Evolutionary conservation across 805 yeast species (phyloP).

Genomic region (Dipodascus albidus): DNA sequence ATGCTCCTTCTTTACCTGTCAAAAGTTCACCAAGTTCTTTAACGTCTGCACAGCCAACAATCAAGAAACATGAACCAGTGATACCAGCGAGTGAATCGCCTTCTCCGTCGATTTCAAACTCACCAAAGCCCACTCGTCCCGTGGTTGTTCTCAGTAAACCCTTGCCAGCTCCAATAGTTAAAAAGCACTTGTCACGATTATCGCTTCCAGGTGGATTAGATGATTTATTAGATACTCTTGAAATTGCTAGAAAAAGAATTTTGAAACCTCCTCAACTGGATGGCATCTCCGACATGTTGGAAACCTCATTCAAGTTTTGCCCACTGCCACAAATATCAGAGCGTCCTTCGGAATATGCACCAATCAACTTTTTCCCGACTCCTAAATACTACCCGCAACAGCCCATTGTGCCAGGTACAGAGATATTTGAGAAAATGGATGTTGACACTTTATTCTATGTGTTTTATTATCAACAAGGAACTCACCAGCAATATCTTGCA

Average conservation of each 20-base stretch:
- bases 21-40: conserved; percentile 10
- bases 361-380: conserved; percentile 52
- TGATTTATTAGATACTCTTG: neutral
- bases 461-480: conserved; percentile 74
- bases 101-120: conserved; percentile 3
- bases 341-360: neutral
- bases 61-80: conserved; percentile 44
- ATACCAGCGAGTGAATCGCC: conserved; percentile 15
- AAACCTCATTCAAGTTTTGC: neutral
- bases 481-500: conserved; percentile 62
- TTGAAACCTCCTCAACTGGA: neutral
- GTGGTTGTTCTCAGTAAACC: neutral
- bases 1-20: conserved; percentile 8
- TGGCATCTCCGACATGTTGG: neutral
- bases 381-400: conserved; percentile 85
- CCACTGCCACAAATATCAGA: neutral
- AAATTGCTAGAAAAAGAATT: neutral
- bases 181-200: neutral
- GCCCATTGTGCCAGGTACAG: conserved; percentile 47
- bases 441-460: conserved; percentile 83
- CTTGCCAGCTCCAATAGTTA: neutral
- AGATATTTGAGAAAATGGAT: conserved; percentile 59
- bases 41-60: conserved; percentile 48
- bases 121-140: neutral
- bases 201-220: neutral